Conservation (phyloP, 177 flowering plant species). For the Telopea speciosissima region DNA sequence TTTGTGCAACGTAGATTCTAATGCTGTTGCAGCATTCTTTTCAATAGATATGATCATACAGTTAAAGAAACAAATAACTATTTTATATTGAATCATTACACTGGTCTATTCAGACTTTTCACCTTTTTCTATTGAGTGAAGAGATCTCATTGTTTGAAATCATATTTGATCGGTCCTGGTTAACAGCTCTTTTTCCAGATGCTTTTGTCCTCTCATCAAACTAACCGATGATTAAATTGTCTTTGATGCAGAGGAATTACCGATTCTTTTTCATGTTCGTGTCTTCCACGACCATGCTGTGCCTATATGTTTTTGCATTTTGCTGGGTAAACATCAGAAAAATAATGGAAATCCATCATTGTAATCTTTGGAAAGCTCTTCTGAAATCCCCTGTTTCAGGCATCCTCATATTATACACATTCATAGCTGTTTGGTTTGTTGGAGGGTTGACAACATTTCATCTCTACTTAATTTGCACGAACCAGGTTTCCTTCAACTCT, state of each 20-base stretch:
- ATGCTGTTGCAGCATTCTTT: not conserved
- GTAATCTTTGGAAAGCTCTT: conserved; percentile 67
- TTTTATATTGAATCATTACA: not conserved
- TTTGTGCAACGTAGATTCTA: no score
- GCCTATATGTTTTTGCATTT: conserved; percentile 60
- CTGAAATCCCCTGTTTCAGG: conserved; percentile 68
- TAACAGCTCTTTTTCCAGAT: no score
- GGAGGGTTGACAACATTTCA: conserved; percentile 93
- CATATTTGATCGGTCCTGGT: not conserved
- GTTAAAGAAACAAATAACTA: not conserved
- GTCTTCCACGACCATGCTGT: conserved; percentile 73
- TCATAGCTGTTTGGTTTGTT: conserved; percentile 80
- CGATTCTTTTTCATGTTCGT: conserved; percentile 81
- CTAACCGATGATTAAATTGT: not conserved
- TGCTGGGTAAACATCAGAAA: conserved; percentile 61
- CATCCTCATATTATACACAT: conserved; percentile 67
- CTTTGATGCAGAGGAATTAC: conserved; percentile 66
- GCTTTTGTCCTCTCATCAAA: not conserved
- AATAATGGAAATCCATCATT: conserved; percentile 39
- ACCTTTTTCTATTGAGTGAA: not conserved
- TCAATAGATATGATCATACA: not conserved
- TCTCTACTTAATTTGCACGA: conserved; percentile 55
- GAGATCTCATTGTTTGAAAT: not conserved
- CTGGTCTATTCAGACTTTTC: not conserved
- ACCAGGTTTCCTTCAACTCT: conserved; percentile 42